Evolutionary conservation across 140 eudicot species (phyloP).

Genomic region (Oenanthe javanica): DNA sequence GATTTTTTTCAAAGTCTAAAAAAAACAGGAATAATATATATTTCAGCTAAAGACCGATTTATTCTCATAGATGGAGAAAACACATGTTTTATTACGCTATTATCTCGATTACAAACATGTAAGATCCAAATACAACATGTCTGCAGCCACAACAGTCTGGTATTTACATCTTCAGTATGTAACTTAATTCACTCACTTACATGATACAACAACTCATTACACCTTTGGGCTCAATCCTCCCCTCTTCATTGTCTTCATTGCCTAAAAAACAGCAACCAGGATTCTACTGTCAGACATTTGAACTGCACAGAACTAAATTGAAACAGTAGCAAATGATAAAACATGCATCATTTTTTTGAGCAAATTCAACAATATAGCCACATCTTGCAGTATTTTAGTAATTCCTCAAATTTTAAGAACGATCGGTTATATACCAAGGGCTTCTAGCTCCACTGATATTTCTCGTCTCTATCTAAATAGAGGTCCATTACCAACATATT

Average conservation of each 20-base stretch:
- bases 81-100: neutral
- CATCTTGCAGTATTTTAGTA: too few species aligned
- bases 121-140: neutral
- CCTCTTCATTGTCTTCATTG: conserved; percentile 34
- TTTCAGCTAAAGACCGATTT: neutral
- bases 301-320: too few species aligned
- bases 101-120: conserved; percentile 1
- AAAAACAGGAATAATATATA: neutral
- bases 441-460: too few species aligned
- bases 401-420: too few species aligned
- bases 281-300: neutral
- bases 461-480: too few species aligned
- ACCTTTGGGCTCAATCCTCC: conserved; percentile 57
- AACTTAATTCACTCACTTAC: conserved; percentile 21
- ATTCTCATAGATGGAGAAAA: neutral
- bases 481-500: too few species aligned
- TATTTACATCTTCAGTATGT: conserved; percentile 3
- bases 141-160: neutral
- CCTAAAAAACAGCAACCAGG: conserved; percentile 28
- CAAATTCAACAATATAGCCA: too few species aligned
- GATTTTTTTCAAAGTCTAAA: too few species aligned
- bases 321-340: too few species aligned
- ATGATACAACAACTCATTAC: conserved; percentile 51
- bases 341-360: too few species aligned
- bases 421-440: too few species aligned